phyloP scores from a whole-genome alignment of 169 alveolate genomes.

The Cryptosporidium meleagridis region DNA sequence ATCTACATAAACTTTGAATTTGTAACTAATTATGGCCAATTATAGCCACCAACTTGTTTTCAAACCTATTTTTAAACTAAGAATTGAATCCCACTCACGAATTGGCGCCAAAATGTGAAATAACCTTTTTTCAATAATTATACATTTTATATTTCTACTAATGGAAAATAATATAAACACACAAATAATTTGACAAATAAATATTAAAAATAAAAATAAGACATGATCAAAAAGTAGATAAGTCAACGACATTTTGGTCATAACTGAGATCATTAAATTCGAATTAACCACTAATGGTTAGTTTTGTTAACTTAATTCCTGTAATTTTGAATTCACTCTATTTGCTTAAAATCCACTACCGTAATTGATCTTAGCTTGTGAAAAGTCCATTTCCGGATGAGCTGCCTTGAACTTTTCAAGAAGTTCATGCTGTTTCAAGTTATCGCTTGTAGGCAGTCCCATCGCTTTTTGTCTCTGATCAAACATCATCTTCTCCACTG shows the following conservation, averaged over 20 bases:
- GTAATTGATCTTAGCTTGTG: constrained; percentile 92
- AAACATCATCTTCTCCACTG: constrained; percentile 98
- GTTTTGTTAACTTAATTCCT: background rate
- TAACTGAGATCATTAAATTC: background rate
- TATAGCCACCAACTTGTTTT: background rate
- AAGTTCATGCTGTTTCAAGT: constrained; percentile 91
- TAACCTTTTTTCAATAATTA: background rate
- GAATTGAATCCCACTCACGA: background rate
- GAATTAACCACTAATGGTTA: background rate
- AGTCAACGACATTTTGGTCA: background rate
- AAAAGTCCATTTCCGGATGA: constrained; percentile 98
- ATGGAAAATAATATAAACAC: background rate
- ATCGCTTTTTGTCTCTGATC: constrained; percentile 92
- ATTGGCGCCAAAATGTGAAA: background rate
- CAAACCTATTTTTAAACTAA: background rate
- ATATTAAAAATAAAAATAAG: background rate
- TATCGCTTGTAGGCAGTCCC: constrained; percentile 95
- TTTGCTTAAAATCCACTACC: constrained; percentile 76
- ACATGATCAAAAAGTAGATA: background rate
- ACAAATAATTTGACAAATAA: background rate
- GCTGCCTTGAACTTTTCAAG: constrained; percentile 94
- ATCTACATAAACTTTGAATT: constrained; percentile 8
- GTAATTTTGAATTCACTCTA: background rate
- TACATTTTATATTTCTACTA: background rate
- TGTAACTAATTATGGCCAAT: background rate